Percentiles rank a stretch among this genome's conserved stretches.
These are phyloP conservation scores for Amauroascus niger DNA, from an alignment of 2,329 filamentous ascomycete species.

Conservation along the genomic window DNA sequence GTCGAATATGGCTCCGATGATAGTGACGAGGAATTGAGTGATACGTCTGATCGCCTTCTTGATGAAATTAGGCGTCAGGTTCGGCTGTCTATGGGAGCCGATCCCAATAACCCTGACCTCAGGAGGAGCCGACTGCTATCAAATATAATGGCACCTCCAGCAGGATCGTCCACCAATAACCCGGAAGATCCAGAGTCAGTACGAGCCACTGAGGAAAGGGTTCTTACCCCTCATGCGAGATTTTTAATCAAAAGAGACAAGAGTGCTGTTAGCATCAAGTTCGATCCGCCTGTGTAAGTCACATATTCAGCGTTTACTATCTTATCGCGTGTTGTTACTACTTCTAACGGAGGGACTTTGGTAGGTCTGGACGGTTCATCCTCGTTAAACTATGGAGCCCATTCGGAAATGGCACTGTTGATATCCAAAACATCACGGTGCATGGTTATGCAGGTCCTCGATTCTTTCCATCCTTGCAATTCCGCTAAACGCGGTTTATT, in stretches of 20 bases:
- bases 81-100: background rate
- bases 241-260: conserved; percentile 78
- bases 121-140: background rate
- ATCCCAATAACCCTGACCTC: background rate
- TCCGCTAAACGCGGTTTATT: conserved; percentile 37
- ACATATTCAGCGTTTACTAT: background rate
- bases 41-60: conserved; percentile 4
- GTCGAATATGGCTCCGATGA: background rate
- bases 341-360: conserved; percentile 10
- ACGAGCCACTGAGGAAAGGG: conserved; percentile 13
- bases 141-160: background rate
- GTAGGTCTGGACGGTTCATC: conserved; percentile 65
- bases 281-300: conserved; percentile 43
- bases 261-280: conserved; percentile 76
- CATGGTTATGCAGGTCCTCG: conserved; percentile 78
- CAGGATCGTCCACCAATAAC: background rate
- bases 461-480: conserved; percentile 63
- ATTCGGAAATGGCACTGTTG: conserved; percentile 65
- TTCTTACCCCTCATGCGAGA: conserved; percentile 63
- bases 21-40: conserved; percentile 5
- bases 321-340: background rate
- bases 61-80: conserved; percentile 7
- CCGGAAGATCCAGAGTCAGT: background rate
- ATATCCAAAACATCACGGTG: conserved; percentile 76
- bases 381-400: conserved; percentile 86